Evolutionary conservation across 805 yeast species (phyloP), one percentile per base, ranked within the genome.

Genomic region (Kluyveromyces siamensis): DNA sequence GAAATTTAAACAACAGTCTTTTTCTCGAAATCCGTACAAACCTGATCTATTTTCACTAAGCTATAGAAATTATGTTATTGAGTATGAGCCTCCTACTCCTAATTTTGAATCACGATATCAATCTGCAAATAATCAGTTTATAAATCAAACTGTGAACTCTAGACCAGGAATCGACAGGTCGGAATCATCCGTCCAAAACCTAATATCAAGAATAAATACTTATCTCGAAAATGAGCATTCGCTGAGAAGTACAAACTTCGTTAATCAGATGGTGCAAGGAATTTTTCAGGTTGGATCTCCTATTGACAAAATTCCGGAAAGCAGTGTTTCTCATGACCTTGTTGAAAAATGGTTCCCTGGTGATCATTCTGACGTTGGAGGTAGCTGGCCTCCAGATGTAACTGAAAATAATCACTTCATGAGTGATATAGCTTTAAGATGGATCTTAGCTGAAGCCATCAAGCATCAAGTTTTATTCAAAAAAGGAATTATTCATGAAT

Each of bases 291-390:
- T 43, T 39, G 40, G 44, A 27, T 41, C 44, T 8, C 37, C 46
- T 13, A 41, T 13, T 17, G 45, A 27, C 2, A 33, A 27, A 11
- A 19, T 41, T 41, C 41, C 13, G 16, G 19, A 35, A 33, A 37
- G 47, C 2, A 40, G 48, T 9, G 30, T 59, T 43, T 55, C 62
- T 6, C 48, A 62, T 1, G 68, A 63, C 48, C 46, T 65, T 13
- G 47, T 61, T 14, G 87, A 83, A 55, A 57, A 77, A 40, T 83
- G 83, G 83, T 83, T 83, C 55, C 77, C 84, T 1, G 89, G 87
- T 2, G 78, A 79, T 57, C 88, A 83, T 61, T 71, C 83, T 9
- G 87, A 83, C 61, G 66, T 79, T 55, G 88, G 88, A 2, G 87
- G 87, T 2, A 84, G 84, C 0, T 81, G 84, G 83, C 60, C 69